Conservation (phyloP, 1,139 yeast species). For the Meyerozyma guilliermondii region DNA sequence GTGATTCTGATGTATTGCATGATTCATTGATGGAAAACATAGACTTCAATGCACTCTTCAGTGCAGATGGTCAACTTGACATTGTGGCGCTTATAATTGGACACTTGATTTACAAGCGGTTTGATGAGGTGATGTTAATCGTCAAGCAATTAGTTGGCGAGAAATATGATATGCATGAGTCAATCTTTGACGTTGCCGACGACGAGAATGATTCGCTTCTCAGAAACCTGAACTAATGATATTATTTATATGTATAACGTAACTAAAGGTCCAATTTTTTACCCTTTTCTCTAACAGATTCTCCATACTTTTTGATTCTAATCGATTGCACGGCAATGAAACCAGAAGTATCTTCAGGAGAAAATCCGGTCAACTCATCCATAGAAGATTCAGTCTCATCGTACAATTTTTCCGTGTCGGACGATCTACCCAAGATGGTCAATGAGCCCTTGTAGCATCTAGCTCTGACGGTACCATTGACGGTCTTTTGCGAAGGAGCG, state of each 20-base stretch:
- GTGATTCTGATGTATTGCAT: constrained; percentile 7
- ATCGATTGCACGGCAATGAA: constrained; percentile 97
- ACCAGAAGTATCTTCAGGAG: constrained; percentile 95
- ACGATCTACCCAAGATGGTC: constrained; percentile 84
- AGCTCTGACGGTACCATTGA: constrained; percentile 94
- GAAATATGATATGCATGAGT: constrained; percentile 17
- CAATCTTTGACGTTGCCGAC: neutral
- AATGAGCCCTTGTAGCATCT: constrained; percentile 89
- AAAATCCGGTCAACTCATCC: constrained; percentile 98
- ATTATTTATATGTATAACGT: constrained; percentile 2
- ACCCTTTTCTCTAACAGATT: constrained; percentile 81
- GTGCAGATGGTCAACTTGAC: constrained; percentile 30
- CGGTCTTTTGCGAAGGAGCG: constrained; percentile 88
- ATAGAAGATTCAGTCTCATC: constrained; percentile 97
- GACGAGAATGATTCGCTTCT: neutral
- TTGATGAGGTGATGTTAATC: constrained; percentile 27
- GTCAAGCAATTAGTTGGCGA: constrained; percentile 36
- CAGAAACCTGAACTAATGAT: neutral
- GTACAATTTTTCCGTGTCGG: constrained; percentile 90
- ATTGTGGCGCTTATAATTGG: constrained; percentile 25
- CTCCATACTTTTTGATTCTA: constrained; percentile 97
- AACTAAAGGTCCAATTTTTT: constrained; percentile 15
- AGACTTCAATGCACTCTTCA: constrained; percentile 24
- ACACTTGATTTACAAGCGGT: constrained; percentile 28
- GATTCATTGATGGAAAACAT: constrained; percentile 18